These are phyloP conservation scores for Hibiscus mutabilis DNA, from an alignment of 345 rosid species.

Conservation along the genomic window DNA sequence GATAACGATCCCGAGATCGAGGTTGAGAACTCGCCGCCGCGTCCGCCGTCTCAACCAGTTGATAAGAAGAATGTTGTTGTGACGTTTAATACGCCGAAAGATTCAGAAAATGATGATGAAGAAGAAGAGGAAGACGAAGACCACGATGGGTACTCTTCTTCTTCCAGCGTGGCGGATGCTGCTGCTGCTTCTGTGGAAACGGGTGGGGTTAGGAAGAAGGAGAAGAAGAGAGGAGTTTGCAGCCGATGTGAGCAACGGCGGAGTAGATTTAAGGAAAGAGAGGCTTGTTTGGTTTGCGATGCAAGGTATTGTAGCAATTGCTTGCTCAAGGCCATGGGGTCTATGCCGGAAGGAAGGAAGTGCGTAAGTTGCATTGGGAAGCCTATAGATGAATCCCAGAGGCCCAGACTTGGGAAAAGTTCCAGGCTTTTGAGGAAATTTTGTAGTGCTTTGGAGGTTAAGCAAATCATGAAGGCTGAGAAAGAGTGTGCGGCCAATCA, in stretches of 20 bases:
- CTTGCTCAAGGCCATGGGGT: slow-evolving; percentile 64
- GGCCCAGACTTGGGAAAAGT: slow-evolving; percentile 40
- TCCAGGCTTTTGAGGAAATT: slow-evolving; percentile 38
- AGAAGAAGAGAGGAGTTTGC: slow-evolving; percentile 33
- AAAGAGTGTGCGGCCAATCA: slow-evolving; percentile 55
- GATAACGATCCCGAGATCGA: slow-evolving; percentile 1
- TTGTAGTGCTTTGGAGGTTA: slow-evolving; percentile 45
- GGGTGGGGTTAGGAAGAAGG: slow-evolving; percentile 1
- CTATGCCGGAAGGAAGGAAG: slow-evolving; percentile 74
- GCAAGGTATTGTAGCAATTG: slow-evolving; percentile 52
- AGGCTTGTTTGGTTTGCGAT: slow-evolving; percentile 54
- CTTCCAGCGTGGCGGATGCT: slow-evolving; percentile 19
- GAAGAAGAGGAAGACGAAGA: slow-evolving; percentile 14
- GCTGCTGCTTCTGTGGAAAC: neutral
- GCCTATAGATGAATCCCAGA: slow-evolving; percentile 44
- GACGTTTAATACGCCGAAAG: slow-evolving; percentile 30
- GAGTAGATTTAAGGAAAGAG: slow-evolving; percentile 38
- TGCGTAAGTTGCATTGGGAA: slow-evolving; percentile 52
- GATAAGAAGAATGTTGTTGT: slow-evolving; percentile 20
- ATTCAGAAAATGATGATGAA: slow-evolving; percentile 17
- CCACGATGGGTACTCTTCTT: slow-evolving; percentile 16
- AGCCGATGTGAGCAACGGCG: slow-evolving; percentile 41
- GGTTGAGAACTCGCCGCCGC: neutral
- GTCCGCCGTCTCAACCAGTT: neutral
- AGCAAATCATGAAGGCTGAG: slow-evolving; percentile 59